A percentile compares a stretch with the other conserved stretches of the same genome.
Conservation (phyloP, 495 filamentous ascomycete species). For the Xylaria sp. region DNA sequence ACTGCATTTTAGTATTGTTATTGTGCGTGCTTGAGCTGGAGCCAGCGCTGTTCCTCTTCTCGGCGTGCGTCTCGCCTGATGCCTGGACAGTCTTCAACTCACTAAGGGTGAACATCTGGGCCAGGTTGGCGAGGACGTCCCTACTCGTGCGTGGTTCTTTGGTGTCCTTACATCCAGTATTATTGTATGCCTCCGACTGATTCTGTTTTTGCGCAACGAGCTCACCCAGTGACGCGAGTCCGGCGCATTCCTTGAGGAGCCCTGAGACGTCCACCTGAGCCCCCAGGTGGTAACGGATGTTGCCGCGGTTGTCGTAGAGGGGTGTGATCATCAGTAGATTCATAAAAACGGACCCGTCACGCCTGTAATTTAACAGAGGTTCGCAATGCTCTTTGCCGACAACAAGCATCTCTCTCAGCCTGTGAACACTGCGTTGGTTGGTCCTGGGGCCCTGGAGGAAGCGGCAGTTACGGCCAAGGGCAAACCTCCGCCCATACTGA, state of each 20-base stretch:
- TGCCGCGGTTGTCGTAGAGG: conserved; percentile 65
- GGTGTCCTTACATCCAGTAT: conserved; percentile 26
- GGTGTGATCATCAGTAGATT: conserved; percentile 70
- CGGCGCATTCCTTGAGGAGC: conserved; percentile 62
- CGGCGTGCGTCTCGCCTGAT: conserved; percentile 58
- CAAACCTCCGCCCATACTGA: conserved; percentile 66
- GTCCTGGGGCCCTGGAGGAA: conserved; percentile 70
- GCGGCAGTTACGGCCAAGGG: conserved; percentile 66
- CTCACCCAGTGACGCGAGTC: conserved; percentile 61
- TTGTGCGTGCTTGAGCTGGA: conserved; percentile 27
- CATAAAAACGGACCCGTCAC: conserved; percentile 73
- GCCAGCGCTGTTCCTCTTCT: conserved; percentile 46
- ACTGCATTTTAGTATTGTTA: conserved; percentile 45
- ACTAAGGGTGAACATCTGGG: conserved; percentile 62
- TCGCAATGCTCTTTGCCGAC: conserved; percentile 70
- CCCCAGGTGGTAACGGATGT: conserved; percentile 66
- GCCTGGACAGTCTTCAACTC: conserved; percentile 65
- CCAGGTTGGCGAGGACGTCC: conserved; percentile 58
- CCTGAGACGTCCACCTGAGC: conserved; percentile 69
- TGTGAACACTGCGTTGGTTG: conserved; percentile 54
- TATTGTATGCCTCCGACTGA: conserved; percentile 35
- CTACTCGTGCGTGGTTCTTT: conserved; percentile 34
- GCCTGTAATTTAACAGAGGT: conserved; percentile 70
- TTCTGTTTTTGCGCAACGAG: conserved; percentile 40
- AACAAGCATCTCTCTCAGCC: conserved; percentile 63